Evolutionary conservation across 2,329 filamentous ascomycete species (phyloP), one percentile per base, ranked within the genome.

Genomic region (Colletotrichum destructivum): DNA sequence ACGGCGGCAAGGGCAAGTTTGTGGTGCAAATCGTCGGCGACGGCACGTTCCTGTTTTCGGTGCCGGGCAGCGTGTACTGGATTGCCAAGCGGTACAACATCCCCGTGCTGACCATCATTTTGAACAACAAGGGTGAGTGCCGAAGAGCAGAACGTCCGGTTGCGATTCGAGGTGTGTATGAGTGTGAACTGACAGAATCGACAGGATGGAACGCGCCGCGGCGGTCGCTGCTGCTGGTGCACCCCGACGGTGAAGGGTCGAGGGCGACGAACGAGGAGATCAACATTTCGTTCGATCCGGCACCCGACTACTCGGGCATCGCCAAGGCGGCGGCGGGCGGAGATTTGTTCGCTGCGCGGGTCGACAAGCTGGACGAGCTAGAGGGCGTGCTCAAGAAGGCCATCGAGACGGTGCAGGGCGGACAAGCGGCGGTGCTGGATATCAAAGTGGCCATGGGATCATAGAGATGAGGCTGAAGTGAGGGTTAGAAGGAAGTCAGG

Each of bases 21-120:
- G 87, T 90, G 7, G 85, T 86, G 51, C 87, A 89, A 70, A 83
- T 89, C 66, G 88, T 89, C 0, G 88, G 88, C 23, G 88, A 90
- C 67, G 88, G 88, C n/a, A 87, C 86, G 6, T 89, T 85, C 75
- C 79, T 90, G 69, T 90, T 89, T 73, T 84, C 84, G 1, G 85
- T 88, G 0, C 88, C 88, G 0, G 84, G 84, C 1, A 88, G 86
- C 40, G 87, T 88, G 9, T 86, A 89, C 78, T 90, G 88, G 88
- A 87, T 90, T 54, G 81, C 86, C 8, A 83, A 81, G 75, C 82
- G 87, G 23, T 90, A 89, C 74, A 80, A 84, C 38, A 88, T 89
- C 23, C 88, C 88, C 0, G 80, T 89, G 2, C 73, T 89, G 74
- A 89, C 87, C 0, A 84, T 89, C 69, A 84, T 89, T 6, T 78